Percentiles rank a stretch among this genome's conserved stretches.
phyloP scores from a whole-genome alignment of 306 rosid genomes.

The Vigna mungo region DNA sequence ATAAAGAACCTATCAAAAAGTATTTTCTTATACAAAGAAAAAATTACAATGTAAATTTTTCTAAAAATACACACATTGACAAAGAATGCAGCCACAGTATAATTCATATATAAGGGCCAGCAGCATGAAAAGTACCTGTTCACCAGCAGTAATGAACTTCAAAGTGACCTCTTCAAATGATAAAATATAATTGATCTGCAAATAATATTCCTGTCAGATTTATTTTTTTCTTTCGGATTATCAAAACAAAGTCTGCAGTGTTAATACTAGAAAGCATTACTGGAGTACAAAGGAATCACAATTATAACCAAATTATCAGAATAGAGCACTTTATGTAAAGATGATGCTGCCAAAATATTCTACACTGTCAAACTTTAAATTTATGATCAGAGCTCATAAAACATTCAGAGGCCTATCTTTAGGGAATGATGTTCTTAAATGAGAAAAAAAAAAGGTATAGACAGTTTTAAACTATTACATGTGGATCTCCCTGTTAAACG shows the following conservation, averaged over 20 bases:
- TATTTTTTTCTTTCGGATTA: slow-evolving; percentile 19
- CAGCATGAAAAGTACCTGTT: slow-evolving; percentile 71
- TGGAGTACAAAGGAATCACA: not conserved
- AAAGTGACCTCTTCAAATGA: slow-evolving; percentile 95
- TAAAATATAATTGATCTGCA: slow-evolving; percentile 90
- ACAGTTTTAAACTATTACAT: slow-evolving; percentile 3
- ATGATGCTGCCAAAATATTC: not conserved
- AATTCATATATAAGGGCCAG: slow-evolving; percentile 34
- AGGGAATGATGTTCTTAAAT: not conserved
- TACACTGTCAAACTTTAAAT: slow-evolving; percentile 19
- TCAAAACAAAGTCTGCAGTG: slow-evolving; percentile 19
- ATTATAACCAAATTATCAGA: slow-evolving; percentile 23
- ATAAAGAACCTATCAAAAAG: not conserved
- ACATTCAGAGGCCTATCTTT: slow-evolving; percentile 19
- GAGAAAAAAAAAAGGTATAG: not conserved
- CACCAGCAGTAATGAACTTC: slow-evolving; percentile 82
- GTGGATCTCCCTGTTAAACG: slow-evolving; percentile 4
- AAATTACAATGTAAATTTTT: slow-evolving; percentile 25
- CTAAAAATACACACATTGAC: slow-evolving; percentile 10
- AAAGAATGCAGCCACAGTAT: not conserved
- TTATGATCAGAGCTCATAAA: slow-evolving; percentile 1
- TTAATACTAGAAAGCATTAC: slow-evolving; percentile 35
- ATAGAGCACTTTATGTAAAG: not conserved
- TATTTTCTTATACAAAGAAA: not conserved
- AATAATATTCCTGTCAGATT: slow-evolving; percentile 44